phyloP scores from a whole-genome alignment of 2,329 filamentous ascomycete species.

The Ophiostoma tasmaniense region DNA sequence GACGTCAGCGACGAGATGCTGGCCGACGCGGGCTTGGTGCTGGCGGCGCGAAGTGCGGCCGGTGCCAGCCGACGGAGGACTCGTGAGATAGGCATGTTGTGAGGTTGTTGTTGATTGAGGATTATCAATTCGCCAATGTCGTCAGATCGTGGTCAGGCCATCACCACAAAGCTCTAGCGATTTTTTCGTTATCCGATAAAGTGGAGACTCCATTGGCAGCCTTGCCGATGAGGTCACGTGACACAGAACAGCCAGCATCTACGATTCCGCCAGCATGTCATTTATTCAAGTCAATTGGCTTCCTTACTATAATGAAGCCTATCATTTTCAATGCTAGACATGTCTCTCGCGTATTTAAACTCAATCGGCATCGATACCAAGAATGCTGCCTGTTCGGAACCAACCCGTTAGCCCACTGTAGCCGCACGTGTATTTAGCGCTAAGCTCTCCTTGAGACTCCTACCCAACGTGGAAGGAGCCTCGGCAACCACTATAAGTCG shows the following conservation, averaged over 20 bases:
- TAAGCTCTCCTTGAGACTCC: not conserved
- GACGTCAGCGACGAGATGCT: slow-evolving; percentile 7
- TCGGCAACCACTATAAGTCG: slow-evolving; percentile 3
- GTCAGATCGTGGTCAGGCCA: not conserved
- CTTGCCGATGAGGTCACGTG: not conserved
- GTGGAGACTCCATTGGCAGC: not conserved
- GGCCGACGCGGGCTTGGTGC: not conserved
- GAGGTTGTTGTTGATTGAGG: not conserved
- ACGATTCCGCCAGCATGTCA: not conserved
- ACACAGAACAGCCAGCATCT: not conserved
- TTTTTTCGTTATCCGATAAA: slow-evolving; percentile 6
- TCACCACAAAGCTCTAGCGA: not conserved
- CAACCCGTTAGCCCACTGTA: not conserved
- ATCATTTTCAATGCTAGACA: no score
- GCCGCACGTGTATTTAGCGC: not conserved
- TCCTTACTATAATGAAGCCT: no score
- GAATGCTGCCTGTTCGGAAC: not conserved
- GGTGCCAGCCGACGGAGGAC: slow-evolving; percentile 15
- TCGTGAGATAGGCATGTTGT: slow-evolving; percentile 14
- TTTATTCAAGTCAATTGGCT: not conserved
- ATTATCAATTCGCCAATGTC: not conserved
- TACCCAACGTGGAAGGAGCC: not conserved
- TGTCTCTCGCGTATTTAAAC: not conserved
- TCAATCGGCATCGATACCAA: not conserved
- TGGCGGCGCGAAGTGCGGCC: not conserved